Evolutionary conservation across 306 rosid genomes (phyloP).

Genomic region (Citrullus amarus): DNA sequence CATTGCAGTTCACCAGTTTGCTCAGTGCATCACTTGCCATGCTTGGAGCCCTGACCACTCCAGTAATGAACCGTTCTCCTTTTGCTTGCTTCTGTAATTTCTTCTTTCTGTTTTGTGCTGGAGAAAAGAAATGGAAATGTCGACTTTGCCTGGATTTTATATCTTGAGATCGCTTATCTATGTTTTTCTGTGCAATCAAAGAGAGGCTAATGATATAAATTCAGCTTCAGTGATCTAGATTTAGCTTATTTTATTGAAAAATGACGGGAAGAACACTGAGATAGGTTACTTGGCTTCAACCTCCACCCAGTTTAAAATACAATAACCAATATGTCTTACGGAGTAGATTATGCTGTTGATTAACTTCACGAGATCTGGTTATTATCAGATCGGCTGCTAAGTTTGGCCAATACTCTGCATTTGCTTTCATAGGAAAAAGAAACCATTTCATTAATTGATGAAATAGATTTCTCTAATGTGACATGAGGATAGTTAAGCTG

Average conservation of each 20-base stretch:
- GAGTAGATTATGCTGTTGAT: neutral
- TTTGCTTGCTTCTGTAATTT: neutral
- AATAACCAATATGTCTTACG: neutral
- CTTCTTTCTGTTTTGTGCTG: neutral
- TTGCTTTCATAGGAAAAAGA: neutral
- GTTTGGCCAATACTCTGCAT: neutral
- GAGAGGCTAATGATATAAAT: neutral
- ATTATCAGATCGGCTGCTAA: neutral
- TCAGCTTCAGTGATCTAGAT: neutral
- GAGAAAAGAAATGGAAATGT: slow-evolving; percentile 3
- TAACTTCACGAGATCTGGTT: neutral
- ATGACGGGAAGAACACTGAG: neutral
- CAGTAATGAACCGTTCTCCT: slow-evolving; percentile 26
- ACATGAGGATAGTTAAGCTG: neutral
- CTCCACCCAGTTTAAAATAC: neutral
- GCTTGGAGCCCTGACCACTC: slow-evolving; percentile 90
- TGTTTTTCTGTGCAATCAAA: neutral
- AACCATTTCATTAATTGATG: neutral
- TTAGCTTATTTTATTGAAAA: neutral
- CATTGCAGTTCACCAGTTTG: slow-evolving; percentile 58
- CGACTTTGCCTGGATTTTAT: neutral
- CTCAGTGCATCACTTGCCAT: slow-evolving; percentile 77
- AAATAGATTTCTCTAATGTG: neutral
- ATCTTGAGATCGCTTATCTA: neutral
- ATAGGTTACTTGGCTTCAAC: neutral